Evolutionary conservation across 2,329 filamentous ascomycete genomes (phyloP), one percentile per base, ranked within the genome.

Genomic region (Beauveria medogensis): DNA sequence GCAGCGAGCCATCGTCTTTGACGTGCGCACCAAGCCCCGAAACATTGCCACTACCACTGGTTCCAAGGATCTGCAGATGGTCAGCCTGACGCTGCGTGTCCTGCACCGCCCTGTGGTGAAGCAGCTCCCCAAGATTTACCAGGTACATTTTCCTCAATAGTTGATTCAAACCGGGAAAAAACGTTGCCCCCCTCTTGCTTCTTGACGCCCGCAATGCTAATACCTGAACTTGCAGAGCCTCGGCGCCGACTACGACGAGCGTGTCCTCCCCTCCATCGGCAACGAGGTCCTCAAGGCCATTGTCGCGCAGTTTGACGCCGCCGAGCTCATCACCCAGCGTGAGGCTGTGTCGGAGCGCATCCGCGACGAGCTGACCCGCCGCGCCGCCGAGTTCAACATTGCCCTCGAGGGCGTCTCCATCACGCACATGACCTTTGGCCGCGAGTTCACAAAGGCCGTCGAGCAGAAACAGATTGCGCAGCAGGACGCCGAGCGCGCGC

Each of bases 391-490:
- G 77, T 99, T 99, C 86, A 96, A 99, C 82, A 99, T 99, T 72
- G 91, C 92, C 30, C 90, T 99, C 59, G 94, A 99, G 78, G 94
- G 99, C 72, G 94, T 99, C 63, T 96, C 91, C 72, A 99, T 99
- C 77, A 99, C 94, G 64, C 94, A 99, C 83, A 99, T 99, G 94
- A 99, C 94, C 58, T 99, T 99, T 74, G 94, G 94, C 69, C 93
- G 93, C 77, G 94, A 99, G 78, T 99, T 99, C 82, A 99, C 94
- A 64, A 90, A 91, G 77, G 94, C 94, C 66, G 94, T 99, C 70
- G 94, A 99, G 81, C 94, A 99, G 85, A 99, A 99, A 87, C 94
- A 99, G 82, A 99, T 99, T 75, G 94, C 94, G 60, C 94, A 99
- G 80, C 94, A 99, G 78, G 94, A 99, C 73, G 94, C 94, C 65